Evolutionary conservation across 1,284 basidiomycete species (phyloP).

Genomic region (Meira nashicola): DNA sequence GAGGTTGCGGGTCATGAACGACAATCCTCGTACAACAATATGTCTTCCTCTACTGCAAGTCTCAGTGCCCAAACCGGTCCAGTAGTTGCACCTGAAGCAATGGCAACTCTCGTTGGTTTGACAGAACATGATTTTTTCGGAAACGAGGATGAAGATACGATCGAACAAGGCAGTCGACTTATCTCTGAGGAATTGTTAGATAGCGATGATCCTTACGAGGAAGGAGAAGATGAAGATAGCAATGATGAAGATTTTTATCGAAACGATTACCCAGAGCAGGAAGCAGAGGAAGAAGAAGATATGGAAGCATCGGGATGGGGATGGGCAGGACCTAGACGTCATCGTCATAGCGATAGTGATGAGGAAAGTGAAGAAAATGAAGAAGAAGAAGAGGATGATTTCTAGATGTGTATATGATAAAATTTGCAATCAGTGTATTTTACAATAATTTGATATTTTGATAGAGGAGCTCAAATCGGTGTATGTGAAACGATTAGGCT

Average conservation of each 20-base stretch:
- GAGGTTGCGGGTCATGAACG: slow-evolving; percentile 2
- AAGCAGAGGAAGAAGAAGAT: slow-evolving; percentile 36
- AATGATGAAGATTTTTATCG: slow-evolving; percentile 50
- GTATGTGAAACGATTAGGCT: neutral
- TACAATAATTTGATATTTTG: too few relatives aligned
- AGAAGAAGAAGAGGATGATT: slow-evolving; percentile 1
- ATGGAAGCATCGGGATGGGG: slow-evolving; percentile 21
- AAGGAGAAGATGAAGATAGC: slow-evolving; percentile 49
- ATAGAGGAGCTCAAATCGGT: neutral
- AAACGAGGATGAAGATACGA: slow-evolving; percentile 4
- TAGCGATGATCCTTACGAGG: slow-evolving; percentile 18
- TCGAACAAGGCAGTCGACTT: neutral
- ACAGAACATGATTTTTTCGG: neutral
- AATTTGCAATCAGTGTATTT: too few relatives aligned
- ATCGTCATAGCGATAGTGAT: slow-evolving; percentile 11
- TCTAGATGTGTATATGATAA: too few relatives aligned
- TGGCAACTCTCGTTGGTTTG: slow-evolving; percentile 12
- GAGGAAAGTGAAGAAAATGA: neutral
- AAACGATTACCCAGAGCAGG: slow-evolving; percentile 48
- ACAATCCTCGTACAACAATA: neutral
- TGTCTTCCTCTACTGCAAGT: neutral
- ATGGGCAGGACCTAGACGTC: slow-evolving; percentile 6
- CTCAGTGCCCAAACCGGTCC: neutral
- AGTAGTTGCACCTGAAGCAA: neutral
- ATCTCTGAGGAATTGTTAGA: slow-evolving; percentile 2